Conservation (phyloP, 1,139 yeast species). For the Yamadazyma trypodendri region DNA sequence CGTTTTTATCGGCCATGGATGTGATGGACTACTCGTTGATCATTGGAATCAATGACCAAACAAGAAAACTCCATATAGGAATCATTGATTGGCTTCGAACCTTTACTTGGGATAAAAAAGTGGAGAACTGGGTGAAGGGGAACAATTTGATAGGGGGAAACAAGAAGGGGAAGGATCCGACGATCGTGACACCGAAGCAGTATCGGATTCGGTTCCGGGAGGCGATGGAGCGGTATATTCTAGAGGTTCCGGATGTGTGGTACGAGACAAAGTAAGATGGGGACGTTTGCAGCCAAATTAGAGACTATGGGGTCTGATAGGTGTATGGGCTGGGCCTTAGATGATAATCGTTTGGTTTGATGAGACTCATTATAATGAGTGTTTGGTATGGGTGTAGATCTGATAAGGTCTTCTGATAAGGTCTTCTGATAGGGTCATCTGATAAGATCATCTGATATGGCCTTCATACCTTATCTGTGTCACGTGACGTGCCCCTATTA, state of each 20-base stretch:
- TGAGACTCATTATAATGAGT: no score
- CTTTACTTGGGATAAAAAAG: conserved; percentile 97
- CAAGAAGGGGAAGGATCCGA: conserved; percentile 89
- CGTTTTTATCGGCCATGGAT: conserved; percentile 93
- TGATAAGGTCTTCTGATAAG: no score
- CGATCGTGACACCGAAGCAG: conserved; percentile 95
- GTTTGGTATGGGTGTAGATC: no score
- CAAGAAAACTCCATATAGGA: conserved; percentile 76
- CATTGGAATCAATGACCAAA: conserved; percentile 74
- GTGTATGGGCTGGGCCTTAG: no score
- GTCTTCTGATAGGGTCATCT: no score
- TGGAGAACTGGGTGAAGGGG: conserved; percentile 98
- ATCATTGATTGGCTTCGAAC: conserved; percentile 94
- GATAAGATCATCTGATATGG: no score
- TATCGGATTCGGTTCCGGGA: conserved; percentile 91
- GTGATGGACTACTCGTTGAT: conserved; percentile 98
- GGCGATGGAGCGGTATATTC: conserved; percentile 94
- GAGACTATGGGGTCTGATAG: no score
- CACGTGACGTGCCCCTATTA: neutral
- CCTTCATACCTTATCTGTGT: no score
- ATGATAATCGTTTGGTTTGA: no score
- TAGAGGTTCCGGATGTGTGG: conserved; percentile 93
- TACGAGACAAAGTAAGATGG: conserved; percentile 34
- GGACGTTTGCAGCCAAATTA: no score
- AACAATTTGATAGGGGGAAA: conserved; percentile 73